phyloP scores from a whole-genome alignment of 1,284 basidiomycete species.

The Ustilago bromivora region DNA sequence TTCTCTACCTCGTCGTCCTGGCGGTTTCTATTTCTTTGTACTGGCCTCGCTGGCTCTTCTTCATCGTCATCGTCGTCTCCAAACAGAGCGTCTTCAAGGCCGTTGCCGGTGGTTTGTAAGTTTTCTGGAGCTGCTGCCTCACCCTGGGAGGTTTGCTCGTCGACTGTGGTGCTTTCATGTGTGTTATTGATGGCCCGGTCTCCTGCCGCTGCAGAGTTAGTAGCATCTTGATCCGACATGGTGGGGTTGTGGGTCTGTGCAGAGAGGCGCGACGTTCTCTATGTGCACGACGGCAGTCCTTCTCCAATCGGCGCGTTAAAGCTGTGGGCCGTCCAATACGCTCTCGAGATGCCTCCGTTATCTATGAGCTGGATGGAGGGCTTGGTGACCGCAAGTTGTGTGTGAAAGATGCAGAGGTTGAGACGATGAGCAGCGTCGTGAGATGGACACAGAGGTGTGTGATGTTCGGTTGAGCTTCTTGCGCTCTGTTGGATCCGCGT shows the following conservation, averaged over 20 bases:
- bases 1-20: conserved; percentile 3
- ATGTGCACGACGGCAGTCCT: background rate
- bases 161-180: background rate
- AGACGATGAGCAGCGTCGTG: background rate
- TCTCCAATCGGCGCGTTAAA: background rate
- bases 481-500: conserved; percentile 17
- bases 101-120: conserved; percentile 2
- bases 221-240: conserved; percentile 46
- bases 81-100: conserved; percentile 53
- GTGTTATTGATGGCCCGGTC: background rate
- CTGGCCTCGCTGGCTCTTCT: conserved; percentile 29
- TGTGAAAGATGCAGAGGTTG: background rate
- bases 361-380: background rate
- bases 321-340: background rate
- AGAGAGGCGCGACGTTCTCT: background rate
- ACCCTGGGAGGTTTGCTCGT: background rate
- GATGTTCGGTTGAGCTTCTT: background rate
- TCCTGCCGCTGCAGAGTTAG: conserved; percentile 6
- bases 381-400: background rate
- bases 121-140: conserved; percentile 1
- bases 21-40: conserved; percentile 11
- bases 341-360: background rate
- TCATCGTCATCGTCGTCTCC: conserved; percentile 54
- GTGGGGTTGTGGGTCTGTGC: conserved; percentile 24
- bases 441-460: background rate